These are phyloP conservation scores for Pseudogymnoascus sp. DNA, from an alignment of 2,329 filamentous ascomycete species.

Conservation along the genomic window DNA sequence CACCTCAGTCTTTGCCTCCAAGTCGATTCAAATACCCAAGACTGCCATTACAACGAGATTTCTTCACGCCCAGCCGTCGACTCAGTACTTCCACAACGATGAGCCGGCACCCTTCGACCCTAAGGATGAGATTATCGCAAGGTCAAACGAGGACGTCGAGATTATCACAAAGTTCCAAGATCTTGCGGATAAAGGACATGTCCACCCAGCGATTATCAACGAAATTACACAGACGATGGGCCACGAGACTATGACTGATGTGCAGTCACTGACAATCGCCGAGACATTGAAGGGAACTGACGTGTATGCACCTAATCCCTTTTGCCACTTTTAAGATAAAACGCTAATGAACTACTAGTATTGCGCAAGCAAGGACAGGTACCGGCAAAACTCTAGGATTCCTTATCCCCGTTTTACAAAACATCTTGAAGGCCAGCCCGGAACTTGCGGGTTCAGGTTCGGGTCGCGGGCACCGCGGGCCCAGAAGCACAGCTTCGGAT, in stretches of 20 bases:
- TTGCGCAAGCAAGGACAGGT: constrained; percentile 93
- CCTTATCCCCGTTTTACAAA: constrained; percentile 77
- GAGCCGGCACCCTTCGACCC: background rate
- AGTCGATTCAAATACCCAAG: constrained; percentile 17
- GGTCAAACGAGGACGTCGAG: constrained; percentile 11
- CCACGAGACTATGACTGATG: constrained; percentile 81
- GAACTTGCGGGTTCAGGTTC: constrained; percentile 43
- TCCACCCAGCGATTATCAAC: constrained; percentile 27
- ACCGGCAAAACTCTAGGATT: constrained; percentile 96
- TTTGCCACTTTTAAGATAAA: constrained; percentile 5
- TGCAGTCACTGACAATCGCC: constrained; percentile 78
- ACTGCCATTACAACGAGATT: constrained; percentile 12
- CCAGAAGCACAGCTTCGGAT: constrained; percentile 43
- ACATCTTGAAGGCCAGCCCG: constrained; percentile 58
- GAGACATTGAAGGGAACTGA: constrained; percentile 60
- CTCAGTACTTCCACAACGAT: constrained; percentile 23
- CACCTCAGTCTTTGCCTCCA: constrained; percentile 23
- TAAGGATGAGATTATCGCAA: background rate
- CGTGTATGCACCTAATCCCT: constrained; percentile 25
- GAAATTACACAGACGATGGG: constrained; percentile 65
- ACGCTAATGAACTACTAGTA: constrained; percentile 38
- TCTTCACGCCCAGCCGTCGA: constrained; percentile 10
- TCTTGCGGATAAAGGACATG: constrained; percentile 24
- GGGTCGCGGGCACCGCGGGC: constrained; percentile 23
- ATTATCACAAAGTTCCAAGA: constrained; percentile 27